Base-by-base conservation (phyloP, 176 grass and related monocot species). In the Miscanthus lutarioriparius region DNA sequence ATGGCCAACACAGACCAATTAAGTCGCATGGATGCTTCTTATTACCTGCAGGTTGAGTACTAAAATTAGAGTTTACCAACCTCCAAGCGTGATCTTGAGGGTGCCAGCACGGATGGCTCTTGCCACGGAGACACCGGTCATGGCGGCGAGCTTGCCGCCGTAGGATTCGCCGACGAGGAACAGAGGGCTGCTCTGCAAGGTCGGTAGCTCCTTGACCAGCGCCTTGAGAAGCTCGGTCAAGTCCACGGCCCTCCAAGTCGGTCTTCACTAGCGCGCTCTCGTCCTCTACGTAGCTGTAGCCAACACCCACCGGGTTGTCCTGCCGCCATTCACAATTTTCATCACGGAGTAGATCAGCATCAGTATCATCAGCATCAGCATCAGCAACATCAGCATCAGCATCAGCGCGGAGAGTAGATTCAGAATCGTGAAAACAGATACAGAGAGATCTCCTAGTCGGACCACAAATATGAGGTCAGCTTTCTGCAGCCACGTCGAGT, bases 381-480 rank as follows among this genome's bases (percentile, higher is more conserved):
- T 53, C 49, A 51, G 48, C 48, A n/a, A n/a, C n/a, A n/a, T n/a
- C n/a, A n/a, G n/a, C n/a, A n/a, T 51, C 5, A 51, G 48, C 5
- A 51, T 51, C 48, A 51, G 48, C 48, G 6, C 48, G 19, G 1
- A 1, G 5, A 51, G 48, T 19, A 51, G 48, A 51, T 16, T 16
- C 48, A 14, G 4, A 19, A 51, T 19, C 15, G 1, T 17, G 48
- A 51, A 51, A 51, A 7, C 5, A 53, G 49, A 10, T 1, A 33
- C 32, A 33, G 11, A 14, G 25, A 32, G 49, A 20, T 53, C 14
- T 53, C 44, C 12, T 47, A 47, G 44, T 47, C 45, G 14, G 22
- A 96, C 92, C 90, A 97, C 90, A 62, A 97, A 94, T 73, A 97
- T 92, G 77, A 97, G 86, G 85, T 94, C 90, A 78, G 80, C 89